Conservation (phyloP, 768 basidiomycete genomes). For the Pisolithus orientalis region DNA sequence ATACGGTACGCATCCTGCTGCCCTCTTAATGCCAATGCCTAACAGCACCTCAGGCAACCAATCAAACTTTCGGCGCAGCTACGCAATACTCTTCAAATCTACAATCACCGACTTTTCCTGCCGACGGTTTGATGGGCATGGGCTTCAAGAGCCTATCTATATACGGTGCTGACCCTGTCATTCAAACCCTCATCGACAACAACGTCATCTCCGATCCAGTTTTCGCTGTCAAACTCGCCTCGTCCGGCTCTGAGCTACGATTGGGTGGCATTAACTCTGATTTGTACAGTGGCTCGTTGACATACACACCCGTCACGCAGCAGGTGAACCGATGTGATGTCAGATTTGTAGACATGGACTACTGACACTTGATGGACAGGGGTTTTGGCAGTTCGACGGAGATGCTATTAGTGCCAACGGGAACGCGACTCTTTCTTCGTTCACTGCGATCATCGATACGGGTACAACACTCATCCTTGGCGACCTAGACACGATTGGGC, state of each 20-base stretch:
- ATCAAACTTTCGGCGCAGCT: constrained; percentile 20
- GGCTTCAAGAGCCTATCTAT: constrained; percentile 33
- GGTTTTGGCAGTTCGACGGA: constrained; percentile 16
- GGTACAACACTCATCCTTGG: constrained; percentile 41
- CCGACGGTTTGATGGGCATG: constrained; percentile 37
- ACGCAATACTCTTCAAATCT: constrained; percentile 12
- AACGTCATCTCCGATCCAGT: constrained; percentile 24
- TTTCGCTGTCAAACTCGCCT: constrained; percentile 37
- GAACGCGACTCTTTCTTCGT: neutral
- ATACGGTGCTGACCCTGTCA: constrained; percentile 30
- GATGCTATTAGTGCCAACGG: constrained; percentile 21
- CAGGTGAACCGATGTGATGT: constrained; percentile 15
- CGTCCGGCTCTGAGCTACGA: constrained; percentile 29
- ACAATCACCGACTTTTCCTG: constrained; percentile 6
- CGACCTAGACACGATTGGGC: constrained; percentile 28
- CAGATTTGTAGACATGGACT: neutral
- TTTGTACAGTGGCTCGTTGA: constrained; percentile 33
- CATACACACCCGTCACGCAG: constrained; percentile 28
- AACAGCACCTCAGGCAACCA: constrained; percentile 14
- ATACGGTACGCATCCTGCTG: constrained; percentile 12
- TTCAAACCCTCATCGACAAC: constrained; percentile 39
- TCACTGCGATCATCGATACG: constrained; percentile 41
- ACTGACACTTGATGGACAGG: constrained; percentile 5
- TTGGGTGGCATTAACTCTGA: constrained; percentile 37
- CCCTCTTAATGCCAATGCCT: neutral